Evolutionary conservation across 106 monocot species (phyloP), one percentile per base, ranked within the genome.

Genomic region (Xerophyta viscosa): DNA sequence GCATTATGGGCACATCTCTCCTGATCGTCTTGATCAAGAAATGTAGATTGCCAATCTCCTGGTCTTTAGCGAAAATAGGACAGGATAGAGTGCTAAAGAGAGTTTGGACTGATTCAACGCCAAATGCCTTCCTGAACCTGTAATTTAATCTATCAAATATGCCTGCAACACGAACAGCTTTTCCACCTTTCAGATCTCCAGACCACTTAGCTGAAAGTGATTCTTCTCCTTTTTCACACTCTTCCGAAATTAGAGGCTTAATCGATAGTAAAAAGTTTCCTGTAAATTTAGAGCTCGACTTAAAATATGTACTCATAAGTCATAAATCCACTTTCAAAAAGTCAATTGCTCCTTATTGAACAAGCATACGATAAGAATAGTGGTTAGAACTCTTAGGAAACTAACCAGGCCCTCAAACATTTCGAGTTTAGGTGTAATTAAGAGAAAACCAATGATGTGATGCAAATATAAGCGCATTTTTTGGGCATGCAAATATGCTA

Each of bases 191-290:
- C 11, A 92, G 24, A 52, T 86, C 64, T 49, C 79, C 86, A 8
- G 92, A 92, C 92, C 92, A 92, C 13, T 75, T 57, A 20, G 64
- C 50, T 12, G 64, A 71, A 67, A 66, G 13, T 48, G 63, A 24
- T 39, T 50, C 56, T 31, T 39, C 69, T 37, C 37, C 65, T 23
- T 50, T 48, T 43, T 65, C 55, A 41, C 25, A 21, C 45, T 69
- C 21, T 13, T 78, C 58, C 22, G 65, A 24, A 33, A 82, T 71
- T 47, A 76, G 67, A 54, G 92, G 86, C 62, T 58, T 92, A 42
- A 86, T 27, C 14, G 82, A 82, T 3, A 92, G 63, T n/a, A 79
- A 41, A 57, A 86, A 92, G 31, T 92, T 92, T 62, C 92, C 92
- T 86, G 90, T 17, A 44, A 61, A 10, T 37, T 46, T 9, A 67